These are phyloP conservation scores for Nothomitra cinnamomea DNA, from an alignment of 2,329 filamentous ascomycete species.

Conservation along the genomic window DNA sequence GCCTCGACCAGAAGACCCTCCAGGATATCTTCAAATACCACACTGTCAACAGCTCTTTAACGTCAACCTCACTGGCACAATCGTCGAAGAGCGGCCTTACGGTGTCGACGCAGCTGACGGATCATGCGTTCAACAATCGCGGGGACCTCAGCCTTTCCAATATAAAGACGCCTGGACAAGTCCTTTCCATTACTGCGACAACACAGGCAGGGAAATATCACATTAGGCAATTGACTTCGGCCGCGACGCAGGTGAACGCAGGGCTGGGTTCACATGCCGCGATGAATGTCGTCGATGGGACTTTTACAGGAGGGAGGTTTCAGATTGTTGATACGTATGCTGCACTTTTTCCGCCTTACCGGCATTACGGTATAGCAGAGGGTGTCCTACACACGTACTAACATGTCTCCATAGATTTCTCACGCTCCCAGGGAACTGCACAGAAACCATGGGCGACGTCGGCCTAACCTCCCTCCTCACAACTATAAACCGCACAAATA, in stretches of 20 bases:
- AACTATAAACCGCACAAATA: neutral
- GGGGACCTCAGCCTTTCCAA: neutral
- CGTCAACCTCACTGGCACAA: neutral
- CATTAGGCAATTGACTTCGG: neutral
- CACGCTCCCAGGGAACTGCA: neutral
- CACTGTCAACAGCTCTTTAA: neutral
- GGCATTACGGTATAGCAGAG: no score
- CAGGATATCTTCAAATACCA: neutral
- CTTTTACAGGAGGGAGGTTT: neutral
- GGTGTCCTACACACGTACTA: neutral
- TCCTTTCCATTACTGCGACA: neutral
- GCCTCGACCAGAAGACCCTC: neutral
- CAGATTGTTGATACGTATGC: neutral
- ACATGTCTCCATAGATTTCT: neutral
- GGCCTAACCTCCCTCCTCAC: neutral
- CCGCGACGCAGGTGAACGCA: neutral
- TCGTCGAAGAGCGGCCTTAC: neutral
- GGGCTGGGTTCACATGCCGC: neutral
- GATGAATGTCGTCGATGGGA: neutral
- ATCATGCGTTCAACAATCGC: neutral
- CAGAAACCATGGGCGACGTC: neutral
- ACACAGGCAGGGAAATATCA: no score
- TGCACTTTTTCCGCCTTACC: neutral
- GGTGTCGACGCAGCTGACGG: neutral
- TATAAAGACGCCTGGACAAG: neutral